Base-by-base conservation (phyloP, 768 basidiomycete species). In the Macrolepiota fuliginosa region DNA sequence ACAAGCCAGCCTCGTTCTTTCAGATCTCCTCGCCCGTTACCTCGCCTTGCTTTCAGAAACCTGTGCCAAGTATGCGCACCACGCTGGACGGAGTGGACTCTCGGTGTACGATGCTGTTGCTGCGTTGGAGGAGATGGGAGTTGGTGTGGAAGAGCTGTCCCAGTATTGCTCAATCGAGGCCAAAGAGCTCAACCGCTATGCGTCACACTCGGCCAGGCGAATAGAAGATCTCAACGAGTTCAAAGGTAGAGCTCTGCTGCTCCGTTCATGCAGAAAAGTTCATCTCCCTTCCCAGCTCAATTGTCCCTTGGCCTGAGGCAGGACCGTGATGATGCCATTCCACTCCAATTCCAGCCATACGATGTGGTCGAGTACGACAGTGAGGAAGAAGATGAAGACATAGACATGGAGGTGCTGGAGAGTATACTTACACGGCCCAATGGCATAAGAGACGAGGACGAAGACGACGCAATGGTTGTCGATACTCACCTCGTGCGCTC, bases 21-120 rank as follows among this genome's bases (percentile, higher is more conserved):
- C 90, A 12, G 91, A 90, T 73, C 78, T 93, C 64, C 82, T 94
- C 65, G 80, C 88, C 39, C 86, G 89, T 58, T 94, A 93, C 72
- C 76, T 93, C 60, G 66, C 81, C 10, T 77, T 92, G 25, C 77
- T 92, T 19, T 76, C 89, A 0, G 76, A 83, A 0, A 85, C 90
- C 6, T 88, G 86, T 68, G 87, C 87, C 22, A 85, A 83, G 68
- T 90, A 90, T 68, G 87, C 91, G 0, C 82, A 89, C 61, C 89
- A 91, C 67, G 82, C 90, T 1, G 91, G 90, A n/a, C 75, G 92
- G 52, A 78, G 80, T 1, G 75, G 74, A 24, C 70, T 91, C 19
- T 82, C 82, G 15, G 74, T 81, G 0, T 75, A 78, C 57, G 92
- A 94, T 72, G 84, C 85, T 5, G 67, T 87, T 2, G 77, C 77